Evolutionary conservation across 2,329 filamentous ascomycete species (phyloP), one percentile per base, ranked within the genome.

Genomic region (Coniella vitis): DNA sequence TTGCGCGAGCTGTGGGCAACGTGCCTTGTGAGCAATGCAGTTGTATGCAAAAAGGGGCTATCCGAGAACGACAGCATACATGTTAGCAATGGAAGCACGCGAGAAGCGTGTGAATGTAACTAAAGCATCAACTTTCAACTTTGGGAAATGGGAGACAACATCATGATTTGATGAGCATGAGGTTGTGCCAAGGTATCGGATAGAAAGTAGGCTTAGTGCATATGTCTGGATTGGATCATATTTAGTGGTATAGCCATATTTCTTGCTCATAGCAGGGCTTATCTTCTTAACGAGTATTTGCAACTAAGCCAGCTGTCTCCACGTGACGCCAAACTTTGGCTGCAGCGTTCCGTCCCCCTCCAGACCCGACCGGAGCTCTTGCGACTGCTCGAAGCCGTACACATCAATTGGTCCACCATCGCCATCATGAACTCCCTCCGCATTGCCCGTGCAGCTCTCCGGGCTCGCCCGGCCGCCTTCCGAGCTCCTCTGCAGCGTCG

Each of bases 361-460:
- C 13, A 31, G 47, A 47, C 47, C 37, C 45, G 49, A 49, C 45
- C 59, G 54, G 56, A 59, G 75, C 75, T 75, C 69, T 66, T 68
- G 64, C 41, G 41, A 40, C 44, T 47, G 44, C 39, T 63, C 62
- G 65, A 67, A 67, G 70, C 68, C 67, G 60, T 61, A 49, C 45
- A 59, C 61, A 62, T 63, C 71, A 72, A 75, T 74, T 73, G 68
- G 65, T 68, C 68, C 63, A 67, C 65, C 67, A 69, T 38, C 58
- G 64, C 64, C 76, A 81, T 72, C 74, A 97, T 97, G 91, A 95
- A 90, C 83, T 87, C 89, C 71, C 75, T 96, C 74, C 89, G 90
- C 73, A 87, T 90, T 77, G 49, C 48, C 51, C 86, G 91, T 73
- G 81, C 83, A 72, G 91, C 89, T 75, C 79, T 95, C 70, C 81